These are phyloP conservation scores for Verticillium longisporum DNA, from an alignment of 2,329 filamentous ascomycete genomes.

Conservation along the genomic window DNA sequence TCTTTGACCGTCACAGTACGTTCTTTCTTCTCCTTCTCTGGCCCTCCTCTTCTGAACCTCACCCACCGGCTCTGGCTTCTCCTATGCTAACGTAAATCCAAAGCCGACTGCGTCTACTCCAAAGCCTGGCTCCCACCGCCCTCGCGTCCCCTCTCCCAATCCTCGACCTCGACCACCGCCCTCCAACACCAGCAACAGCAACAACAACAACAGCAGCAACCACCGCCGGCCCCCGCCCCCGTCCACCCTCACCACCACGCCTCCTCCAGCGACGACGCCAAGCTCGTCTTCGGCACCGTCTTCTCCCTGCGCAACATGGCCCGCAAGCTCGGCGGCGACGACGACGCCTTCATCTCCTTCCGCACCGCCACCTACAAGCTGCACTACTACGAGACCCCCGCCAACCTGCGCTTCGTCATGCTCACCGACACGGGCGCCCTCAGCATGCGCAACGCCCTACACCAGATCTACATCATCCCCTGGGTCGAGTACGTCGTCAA, in stretches of 20 bases:
- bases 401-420: slow-evolving; percentile 93
- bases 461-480: slow-evolving; percentile 97
- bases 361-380: slow-evolving; percentile 94
- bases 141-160: slow-evolving; percentile 34
- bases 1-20: slow-evolving; percentile 96
- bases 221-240: slow-evolving; percentile 4
- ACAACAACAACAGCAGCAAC: not conserved
- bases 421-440: slow-evolving; percentile 83
- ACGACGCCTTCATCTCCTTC: slow-evolving; percentile 92
- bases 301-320: slow-evolving; percentile 97
- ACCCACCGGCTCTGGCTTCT: slow-evolving; percentile 5
- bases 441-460: slow-evolving; percentile 88
- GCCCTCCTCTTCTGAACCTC: not conserved
- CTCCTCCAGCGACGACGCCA: slow-evolving; percentile 70
- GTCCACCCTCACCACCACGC: slow-evolving; percentile 2
- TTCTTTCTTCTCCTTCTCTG: too few species aligned
- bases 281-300: slow-evolving; percentile 93
- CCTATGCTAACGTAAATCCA: slow-evolving; percentile 27
- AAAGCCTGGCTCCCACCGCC: slow-evolving; percentile 65
- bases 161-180: slow-evolving; percentile 12
- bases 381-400: slow-evolving; percentile 97
- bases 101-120: slow-evolving; percentile 92
- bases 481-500: slow-evolving; percentile 91
- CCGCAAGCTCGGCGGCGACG: slow-evolving; percentile 85
- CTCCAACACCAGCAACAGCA: slow-evolving; percentile 4